These are phyloP conservation scores for Saksenaea oblongispora DNA, from an alignment of 371 early-diverging fungal species.

Conservation along the genomic window DNA sequence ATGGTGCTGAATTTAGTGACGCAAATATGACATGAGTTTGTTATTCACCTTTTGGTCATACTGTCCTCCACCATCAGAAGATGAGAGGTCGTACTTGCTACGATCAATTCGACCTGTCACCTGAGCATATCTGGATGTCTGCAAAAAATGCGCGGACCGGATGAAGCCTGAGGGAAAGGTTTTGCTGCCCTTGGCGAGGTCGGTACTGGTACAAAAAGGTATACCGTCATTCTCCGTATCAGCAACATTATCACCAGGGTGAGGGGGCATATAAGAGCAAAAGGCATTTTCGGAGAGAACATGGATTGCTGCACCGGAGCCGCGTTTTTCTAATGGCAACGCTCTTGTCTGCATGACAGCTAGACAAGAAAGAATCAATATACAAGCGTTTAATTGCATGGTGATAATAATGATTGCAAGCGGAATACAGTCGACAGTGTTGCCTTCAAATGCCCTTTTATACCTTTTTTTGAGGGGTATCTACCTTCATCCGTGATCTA, in stretches of 20 bases:
- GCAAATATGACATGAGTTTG: neutral
- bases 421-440: neutral
- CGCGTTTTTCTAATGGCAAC: constrained; percentile 11
- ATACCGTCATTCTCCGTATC: constrained; percentile 39
- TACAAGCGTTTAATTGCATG: neutral
- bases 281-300: constrained; percentile 30
- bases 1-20: neutral
- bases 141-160: constrained; percentile 34
- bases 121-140: constrained; percentile 42
- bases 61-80: constrained; percentile 55
- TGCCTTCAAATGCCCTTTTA: neutral
- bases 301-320: constrained; percentile 19
- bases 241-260: constrained; percentile 37
- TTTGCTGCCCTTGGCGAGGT: constrained; percentile 19
- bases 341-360: neutral
- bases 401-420: neutral
- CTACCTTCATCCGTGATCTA: neutral
- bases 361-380: neutral
- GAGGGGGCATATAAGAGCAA: constrained; percentile 47
- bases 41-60: constrained; percentile 29
- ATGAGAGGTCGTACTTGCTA: constrained; percentile 31
- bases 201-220: constrained; percentile 28
- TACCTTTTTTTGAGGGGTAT: neutral
- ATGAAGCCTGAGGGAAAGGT: constrained; percentile 51
- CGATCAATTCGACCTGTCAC: constrained; percentile 53